Base-by-base conservation (phyloP, 164 flowering plant species). In the Litsea cubeba region DNA sequence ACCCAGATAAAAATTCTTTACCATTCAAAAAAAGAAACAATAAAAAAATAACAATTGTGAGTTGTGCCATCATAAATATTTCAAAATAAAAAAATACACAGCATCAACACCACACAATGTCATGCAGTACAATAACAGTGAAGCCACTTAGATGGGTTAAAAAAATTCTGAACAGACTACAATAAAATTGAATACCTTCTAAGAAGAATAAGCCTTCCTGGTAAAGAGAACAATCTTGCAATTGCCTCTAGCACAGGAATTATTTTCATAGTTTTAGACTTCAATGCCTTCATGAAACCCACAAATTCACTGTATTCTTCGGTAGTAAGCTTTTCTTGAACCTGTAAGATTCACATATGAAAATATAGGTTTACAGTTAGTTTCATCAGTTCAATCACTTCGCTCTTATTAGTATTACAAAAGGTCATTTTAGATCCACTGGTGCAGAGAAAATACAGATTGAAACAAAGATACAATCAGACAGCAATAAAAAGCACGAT, bases 261-360 rank as follows among this genome's bases (percentile, higher is more conserved):
- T 50, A 85, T 83, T 73, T 86, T 88, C 90, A 90, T 79, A 32
- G 92, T 83, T 83, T 93, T 89, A 11, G 94, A 83, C 88, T 91
- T 91, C 79, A 93, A 75, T 71, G 93, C 94, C 84, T 87, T 91
- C 96, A 95, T 84, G 69, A 81, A 88, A 25, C 83, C 90, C 66
- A 93, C 88, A 83, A 93, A 95, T 78, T 90, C 88, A 71, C 81
- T 83, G 77, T 95, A 95, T 73, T 95, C 99, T 24, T 79, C 75
- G 46, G 81, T 50, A 71, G 81, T 84, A 54, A 94, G 97, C 77
- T 86, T 90, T 79, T 90, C 94, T 75, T 84, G 76, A 51, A 90
- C 97, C 98, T 94, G 86, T 63, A 76, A 77, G 74, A 50, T 23
- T 20, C n/a, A 71, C 71, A 62, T 28, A 18, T 20, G 35, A 28